These are phyloP conservation scores for Solanum aculeatissimum DNA, from an alignment of 305 asterid genomes.

Conservation along the genomic window DNA sequence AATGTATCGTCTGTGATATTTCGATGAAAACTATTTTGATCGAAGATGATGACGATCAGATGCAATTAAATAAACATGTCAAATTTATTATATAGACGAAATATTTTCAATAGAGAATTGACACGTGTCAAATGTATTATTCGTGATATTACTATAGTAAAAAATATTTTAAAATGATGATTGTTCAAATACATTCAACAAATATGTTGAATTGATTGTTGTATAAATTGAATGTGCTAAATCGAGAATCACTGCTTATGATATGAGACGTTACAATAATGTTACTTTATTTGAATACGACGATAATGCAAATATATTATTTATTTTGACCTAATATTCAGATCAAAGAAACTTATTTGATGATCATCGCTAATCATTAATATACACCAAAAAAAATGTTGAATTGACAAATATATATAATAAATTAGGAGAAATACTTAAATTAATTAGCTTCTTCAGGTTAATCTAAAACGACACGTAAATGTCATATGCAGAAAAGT, in stretches of 20 bases:
- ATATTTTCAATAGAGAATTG: background rate
- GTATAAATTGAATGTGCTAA: background rate
- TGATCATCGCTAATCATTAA: background rate
- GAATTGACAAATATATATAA: background rate
- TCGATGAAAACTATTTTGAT: no score
- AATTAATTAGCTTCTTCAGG: background rate
- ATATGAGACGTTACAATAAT: background rate
- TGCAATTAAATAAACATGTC: background rate
- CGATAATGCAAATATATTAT: background rate
- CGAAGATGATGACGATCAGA: background rate
- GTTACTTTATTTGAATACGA: background rate
- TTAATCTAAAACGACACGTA: no score
- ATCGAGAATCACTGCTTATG: background rate
- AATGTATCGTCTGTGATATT: no score
- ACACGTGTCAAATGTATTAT: background rate
- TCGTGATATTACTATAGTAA: fast-evolving
- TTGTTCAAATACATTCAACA: background rate
- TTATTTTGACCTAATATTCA: background rate
- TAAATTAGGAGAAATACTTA: no score
- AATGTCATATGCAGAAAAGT: background rate
- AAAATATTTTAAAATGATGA: background rate
- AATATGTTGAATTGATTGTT: background rate
- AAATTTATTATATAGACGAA: background rate
- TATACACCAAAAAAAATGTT: background rate
- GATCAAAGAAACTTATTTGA: background rate